Conservation (phyloP, 768 basidiomycete species). For the Leccinum fibrillosum region DNA sequence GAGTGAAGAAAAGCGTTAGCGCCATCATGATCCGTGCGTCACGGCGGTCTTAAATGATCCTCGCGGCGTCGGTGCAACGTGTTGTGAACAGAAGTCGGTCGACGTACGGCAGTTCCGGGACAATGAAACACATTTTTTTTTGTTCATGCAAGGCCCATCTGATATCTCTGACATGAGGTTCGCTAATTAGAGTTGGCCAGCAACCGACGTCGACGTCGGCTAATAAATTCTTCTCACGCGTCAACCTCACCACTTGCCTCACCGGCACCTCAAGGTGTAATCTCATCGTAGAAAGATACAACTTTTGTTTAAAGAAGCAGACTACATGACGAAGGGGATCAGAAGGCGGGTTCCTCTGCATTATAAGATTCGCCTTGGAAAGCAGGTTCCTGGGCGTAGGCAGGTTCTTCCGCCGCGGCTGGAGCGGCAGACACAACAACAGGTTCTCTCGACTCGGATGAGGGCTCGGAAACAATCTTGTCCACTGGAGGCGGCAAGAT, state of each 20-base stretch:
- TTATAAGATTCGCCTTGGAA: conserved; percentile 42
- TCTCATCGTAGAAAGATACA: conserved; percentile 11
- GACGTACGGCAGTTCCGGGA: not conserved
- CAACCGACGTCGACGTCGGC: too few relatives aligned
- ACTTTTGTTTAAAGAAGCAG: conserved; percentile 11
- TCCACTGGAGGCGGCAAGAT: conserved; percentile 88
- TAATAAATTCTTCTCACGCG: too few relatives aligned
- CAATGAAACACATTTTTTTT: not conserved
- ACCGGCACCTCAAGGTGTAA: not conserved
- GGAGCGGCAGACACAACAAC: conserved; percentile 45
- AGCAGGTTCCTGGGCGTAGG: conserved; percentile 30
- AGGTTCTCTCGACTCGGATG: conserved; percentile 85
- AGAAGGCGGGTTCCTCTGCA: conserved; percentile 58
- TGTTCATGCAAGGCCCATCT: too few relatives aligned
- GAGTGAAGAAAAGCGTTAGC: not conserved
- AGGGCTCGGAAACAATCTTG: conserved; percentile 85
- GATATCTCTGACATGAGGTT: not conserved
- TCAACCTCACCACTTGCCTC: not conserved
- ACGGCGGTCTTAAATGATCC: not conserved
- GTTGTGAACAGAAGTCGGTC: not conserved
- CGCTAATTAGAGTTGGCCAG: not conserved
- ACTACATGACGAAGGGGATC: conserved; percentile 29
- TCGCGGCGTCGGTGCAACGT: not conserved
- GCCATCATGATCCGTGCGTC: not conserved
- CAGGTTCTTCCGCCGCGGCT: conserved; percentile 51